Conservation (phyloP, 169 alveolate genomes). For the Cryptosporidium sp. region DNA sequence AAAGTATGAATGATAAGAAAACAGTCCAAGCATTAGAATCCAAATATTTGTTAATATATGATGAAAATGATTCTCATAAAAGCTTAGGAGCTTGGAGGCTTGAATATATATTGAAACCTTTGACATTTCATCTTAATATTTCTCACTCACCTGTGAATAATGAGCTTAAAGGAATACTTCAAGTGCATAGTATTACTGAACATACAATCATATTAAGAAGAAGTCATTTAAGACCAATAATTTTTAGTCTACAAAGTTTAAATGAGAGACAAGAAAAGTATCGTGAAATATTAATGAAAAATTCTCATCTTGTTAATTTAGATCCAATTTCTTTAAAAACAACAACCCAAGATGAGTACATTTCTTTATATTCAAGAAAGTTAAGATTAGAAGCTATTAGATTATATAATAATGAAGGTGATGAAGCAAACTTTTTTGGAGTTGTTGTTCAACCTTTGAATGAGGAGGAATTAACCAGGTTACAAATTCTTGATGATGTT, state of each 20-base stretch:
- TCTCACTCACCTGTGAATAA: constrained; percentile 66
- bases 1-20: background rate
- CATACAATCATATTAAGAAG: constrained; percentile 66
- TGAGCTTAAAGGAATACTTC: constrained; percentile 45
- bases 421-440: constrained; percentile 57
- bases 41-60: constrained; percentile 30
- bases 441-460: constrained; percentile 35
- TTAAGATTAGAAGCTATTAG: constrained; percentile 48
- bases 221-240: constrained; percentile 73
- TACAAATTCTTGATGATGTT: constrained; percentile 62
- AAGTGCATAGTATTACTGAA: constrained; percentile 45
- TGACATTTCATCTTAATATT: constrained; percentile 49
- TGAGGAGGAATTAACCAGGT: constrained; percentile 8
- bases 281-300: constrained; percentile 35
- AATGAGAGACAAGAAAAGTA: constrained; percentile 63
- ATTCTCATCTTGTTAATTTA: constrained; percentile 42
- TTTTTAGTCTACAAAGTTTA: constrained; percentile 50
- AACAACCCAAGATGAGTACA: constrained; percentile 65
- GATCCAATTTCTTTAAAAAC: constrained; percentile 67
- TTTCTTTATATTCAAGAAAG: constrained; percentile 62
- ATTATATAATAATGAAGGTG: constrained; percentile 36
- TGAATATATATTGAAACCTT: constrained; percentile 53
- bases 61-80: constrained; percentile 2
- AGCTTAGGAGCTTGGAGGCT: constrained; percentile 74
- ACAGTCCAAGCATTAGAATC: background rate